Conservation (phyloP, 2,329 filamentous ascomycete species). For the Aspergillus sp. region DNA sequence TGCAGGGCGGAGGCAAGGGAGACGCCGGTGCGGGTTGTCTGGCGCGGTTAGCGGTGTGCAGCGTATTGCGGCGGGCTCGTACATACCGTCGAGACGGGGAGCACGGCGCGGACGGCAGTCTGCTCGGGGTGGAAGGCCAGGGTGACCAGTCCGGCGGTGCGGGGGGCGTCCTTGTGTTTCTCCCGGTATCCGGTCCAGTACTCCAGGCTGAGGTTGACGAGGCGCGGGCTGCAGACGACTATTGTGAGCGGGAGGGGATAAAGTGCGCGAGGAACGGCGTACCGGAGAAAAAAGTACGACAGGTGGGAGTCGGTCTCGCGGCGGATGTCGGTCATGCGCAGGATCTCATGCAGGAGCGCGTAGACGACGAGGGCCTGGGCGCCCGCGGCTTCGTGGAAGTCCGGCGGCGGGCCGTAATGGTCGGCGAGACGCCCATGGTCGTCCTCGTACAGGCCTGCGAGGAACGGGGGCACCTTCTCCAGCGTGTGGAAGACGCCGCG, state of each 20-base stretch:
- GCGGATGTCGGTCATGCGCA: slow-evolving; percentile 14
- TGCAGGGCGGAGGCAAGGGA: slow-evolving; percentile 16
- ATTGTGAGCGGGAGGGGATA: too few species aligned
- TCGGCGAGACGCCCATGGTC: slow-evolving; percentile 7
- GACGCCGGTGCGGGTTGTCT: slow-evolving; percentile 16
- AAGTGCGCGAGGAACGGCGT: neutral
- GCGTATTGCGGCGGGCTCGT: too few species aligned
- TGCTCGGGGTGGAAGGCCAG: slow-evolving; percentile 16
- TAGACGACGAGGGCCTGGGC: slow-evolving; percentile 24
- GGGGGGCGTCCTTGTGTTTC: slow-evolving; percentile 21
- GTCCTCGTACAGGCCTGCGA: slow-evolving; percentile 17
- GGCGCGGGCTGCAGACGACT: slow-evolving; percentile 18
- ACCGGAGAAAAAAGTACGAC: slow-evolving; percentile 19
- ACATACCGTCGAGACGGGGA: slow-evolving; percentile 24
- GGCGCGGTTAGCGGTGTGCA: neutral
- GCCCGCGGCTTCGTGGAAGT: slow-evolving; percentile 10
- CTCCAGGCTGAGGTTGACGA: slow-evolving; percentile 15
- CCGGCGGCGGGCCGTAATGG: neutral
- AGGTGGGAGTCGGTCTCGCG: slow-evolving; percentile 8
- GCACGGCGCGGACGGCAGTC: slow-evolving; percentile 4
- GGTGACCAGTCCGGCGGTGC: slow-evolving; percentile 17
- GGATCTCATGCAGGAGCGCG: slow-evolving; percentile 24
- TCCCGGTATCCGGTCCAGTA: slow-evolving; percentile 27
- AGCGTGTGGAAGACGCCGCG: slow-evolving; percentile 25
- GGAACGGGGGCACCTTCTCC: slow-evolving; percentile 19